Conservation (phyloP, 2,329 filamentous ascomycete genomes). For the Orbilia quercus region DNA sequence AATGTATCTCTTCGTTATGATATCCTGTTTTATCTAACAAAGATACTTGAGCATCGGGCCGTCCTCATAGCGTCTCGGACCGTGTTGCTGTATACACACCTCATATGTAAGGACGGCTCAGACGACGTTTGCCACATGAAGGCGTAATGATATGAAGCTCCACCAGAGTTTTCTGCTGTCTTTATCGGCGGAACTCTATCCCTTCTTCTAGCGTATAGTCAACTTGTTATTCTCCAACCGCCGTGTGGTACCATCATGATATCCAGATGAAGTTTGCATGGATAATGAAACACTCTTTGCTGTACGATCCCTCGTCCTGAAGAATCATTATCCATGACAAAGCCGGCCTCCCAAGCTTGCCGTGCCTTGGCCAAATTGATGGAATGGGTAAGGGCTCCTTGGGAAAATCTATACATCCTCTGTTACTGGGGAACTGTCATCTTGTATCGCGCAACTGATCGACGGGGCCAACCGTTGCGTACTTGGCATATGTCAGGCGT, state of each 20-base stretch:
- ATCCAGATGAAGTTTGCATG: neutral
- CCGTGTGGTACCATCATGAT: neutral
- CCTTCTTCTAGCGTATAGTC: neutral
- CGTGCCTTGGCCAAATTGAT: conserved; percentile 4
- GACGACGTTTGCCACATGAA: neutral
- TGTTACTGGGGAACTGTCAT: too few species aligned
- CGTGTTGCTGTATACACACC: neutral
- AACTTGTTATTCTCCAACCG: neutral
- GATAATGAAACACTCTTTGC: neutral
- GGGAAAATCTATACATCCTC: too few species aligned
- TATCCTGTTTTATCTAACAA: neutral
- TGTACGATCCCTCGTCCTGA: neutral
- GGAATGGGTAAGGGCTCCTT: neutral
- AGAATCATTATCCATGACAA: neutral
- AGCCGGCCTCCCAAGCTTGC: neutral
- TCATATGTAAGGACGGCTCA: neutral
- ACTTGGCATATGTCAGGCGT: too few species aligned
- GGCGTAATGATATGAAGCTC: neutral
- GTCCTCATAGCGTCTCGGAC: neutral
- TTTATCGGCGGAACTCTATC: neutral
- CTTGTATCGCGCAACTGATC: too few species aligned
- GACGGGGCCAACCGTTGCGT: too few species aligned
- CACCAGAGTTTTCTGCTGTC: neutral
- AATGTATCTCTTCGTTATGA: too few species aligned
- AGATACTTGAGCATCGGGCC: neutral